Evolutionary conservation across 2,329 filamentous ascomycete genomes (phyloP).

Genomic region (Blastomyces gilchristii): DNA sequence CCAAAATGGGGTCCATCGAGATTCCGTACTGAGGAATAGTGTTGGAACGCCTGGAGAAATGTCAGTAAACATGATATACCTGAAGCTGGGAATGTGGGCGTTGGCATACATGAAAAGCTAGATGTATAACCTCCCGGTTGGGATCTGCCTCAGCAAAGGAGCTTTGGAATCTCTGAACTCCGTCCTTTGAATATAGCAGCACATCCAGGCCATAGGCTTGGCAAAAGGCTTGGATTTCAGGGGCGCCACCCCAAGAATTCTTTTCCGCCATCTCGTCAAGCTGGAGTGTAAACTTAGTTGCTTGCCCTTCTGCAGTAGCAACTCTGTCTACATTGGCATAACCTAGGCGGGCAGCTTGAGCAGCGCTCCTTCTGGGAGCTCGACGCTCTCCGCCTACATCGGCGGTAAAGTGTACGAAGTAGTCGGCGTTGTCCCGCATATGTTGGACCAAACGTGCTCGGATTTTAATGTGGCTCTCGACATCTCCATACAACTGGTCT

Average conservation of each 20-base stretch:
- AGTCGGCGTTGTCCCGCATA: conserved; percentile 49
- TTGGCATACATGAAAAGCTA: conserved; percentile 52
- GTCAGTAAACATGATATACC: background rate
- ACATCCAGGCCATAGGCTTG: conserved; percentile 52
- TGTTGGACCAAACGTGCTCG: conserved; percentile 50
- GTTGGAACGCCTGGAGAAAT: conserved; percentile 46
- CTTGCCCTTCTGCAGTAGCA: conserved; percentile 46
- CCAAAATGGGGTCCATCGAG: conserved; percentile 49
- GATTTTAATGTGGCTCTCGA: conserved; percentile 48
- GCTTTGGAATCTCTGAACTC: conserved; percentile 34
- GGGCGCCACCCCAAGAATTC: conserved; percentile 55
- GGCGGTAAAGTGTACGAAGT: conserved; percentile 55
- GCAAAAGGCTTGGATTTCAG: conserved; percentile 58
- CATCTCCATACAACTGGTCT: conserved; percentile 55
- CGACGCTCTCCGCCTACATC: conserved; percentile 48
- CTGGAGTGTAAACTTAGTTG: conserved; percentile 49
- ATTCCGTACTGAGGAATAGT: conserved; percentile 57
- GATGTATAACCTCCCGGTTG: conserved; percentile 39
- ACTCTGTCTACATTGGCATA: conserved; percentile 38
- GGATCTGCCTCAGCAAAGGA: conserved; percentile 33
- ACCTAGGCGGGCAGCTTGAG: conserved; percentile 40
- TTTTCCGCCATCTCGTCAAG: conserved; percentile 50
- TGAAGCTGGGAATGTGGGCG: conserved; percentile 13
- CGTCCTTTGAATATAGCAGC: conserved; percentile 44
- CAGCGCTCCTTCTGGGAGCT: conserved; percentile 44